These are phyloP conservation scores for Escallonia rubra DNA, from an alignment of 129 eudicot genomes.

Conservation along the genomic window DNA sequence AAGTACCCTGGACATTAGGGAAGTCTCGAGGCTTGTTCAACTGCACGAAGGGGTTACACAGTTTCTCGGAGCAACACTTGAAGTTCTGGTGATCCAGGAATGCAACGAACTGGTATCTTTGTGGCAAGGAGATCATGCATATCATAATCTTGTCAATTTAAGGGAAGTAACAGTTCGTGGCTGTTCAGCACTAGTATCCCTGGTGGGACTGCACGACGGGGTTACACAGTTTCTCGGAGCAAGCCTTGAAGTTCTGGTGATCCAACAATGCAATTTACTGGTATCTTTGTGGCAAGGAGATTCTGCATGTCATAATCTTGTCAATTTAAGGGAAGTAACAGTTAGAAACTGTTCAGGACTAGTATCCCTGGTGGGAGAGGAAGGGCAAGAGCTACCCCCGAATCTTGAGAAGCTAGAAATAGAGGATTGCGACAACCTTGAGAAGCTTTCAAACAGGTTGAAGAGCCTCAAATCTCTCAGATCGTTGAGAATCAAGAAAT, in stretches of 20 bases:
- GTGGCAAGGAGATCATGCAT: background rate
- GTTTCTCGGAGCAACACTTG: background rate
- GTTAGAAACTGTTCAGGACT: background rate
- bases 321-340: background rate
- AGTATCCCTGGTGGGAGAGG: background rate
- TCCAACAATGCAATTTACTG: background rate
- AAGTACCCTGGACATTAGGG: background rate
- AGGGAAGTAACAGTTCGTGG: background rate
- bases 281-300: background rate
- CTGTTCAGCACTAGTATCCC: background rate
- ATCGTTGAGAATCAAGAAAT: background rate
- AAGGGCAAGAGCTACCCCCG: background rate
- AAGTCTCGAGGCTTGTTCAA: background rate
- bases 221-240: background rate
- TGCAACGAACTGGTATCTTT: background rate
- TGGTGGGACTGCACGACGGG: background rate
- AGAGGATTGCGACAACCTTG: background rate
- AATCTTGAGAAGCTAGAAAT: background rate
- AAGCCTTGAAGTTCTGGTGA: background rate
- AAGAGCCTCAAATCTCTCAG: background rate
- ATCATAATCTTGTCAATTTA: background rate
- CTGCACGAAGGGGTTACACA: background rate
- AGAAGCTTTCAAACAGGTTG: background rate
- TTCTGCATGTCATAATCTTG: background rate
- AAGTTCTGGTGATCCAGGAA: background rate